phyloP scores from a whole-genome alignment of 1,284 basidiomycete species.

The Sanghuangporus sanghuang region DNA sequence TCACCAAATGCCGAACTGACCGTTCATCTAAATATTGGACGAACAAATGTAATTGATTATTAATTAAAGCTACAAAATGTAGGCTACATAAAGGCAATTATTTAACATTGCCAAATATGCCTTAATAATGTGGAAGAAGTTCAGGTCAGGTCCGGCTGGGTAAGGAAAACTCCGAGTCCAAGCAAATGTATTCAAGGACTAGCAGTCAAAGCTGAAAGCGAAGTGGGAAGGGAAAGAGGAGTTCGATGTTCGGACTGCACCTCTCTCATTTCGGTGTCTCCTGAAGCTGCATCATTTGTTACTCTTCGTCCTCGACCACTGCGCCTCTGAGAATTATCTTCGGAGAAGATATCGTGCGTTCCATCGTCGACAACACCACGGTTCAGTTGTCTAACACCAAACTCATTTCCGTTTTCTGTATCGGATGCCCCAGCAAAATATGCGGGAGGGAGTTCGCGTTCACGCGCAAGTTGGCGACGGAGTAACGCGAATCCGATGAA shows the following conservation, averaged over 20 bases:
- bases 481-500: conserved; percentile 41
- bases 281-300: not conserved
- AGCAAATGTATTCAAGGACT: not conserved
- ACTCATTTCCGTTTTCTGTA: not conserved
- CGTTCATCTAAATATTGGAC: not conserved
- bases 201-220: not conserved
- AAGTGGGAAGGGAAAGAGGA: conserved; percentile 12
- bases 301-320: not conserved
- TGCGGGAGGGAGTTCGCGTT: conserved; percentile 25
- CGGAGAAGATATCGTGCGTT: conserved; percentile 18
- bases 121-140: no score
- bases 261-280: conserved; percentile 16
- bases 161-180: not conserved
- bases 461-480: conserved; percentile 42
- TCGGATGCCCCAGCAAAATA: conserved; percentile 2
- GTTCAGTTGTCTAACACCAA: conserved; percentile 12
- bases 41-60: not conserved
- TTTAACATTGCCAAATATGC: no score
- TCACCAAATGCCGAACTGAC: not conserved
- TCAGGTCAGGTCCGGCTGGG: not conserved
- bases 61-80: not conserved
- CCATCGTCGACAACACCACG: conserved; percentile 13
- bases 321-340: not conserved
- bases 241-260: conserved; percentile 9
- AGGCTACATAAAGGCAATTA: no score